Base-by-base conservation (phyloP, 371 early-diverging fungal genomes). In the Mortierella sp. region DNA sequence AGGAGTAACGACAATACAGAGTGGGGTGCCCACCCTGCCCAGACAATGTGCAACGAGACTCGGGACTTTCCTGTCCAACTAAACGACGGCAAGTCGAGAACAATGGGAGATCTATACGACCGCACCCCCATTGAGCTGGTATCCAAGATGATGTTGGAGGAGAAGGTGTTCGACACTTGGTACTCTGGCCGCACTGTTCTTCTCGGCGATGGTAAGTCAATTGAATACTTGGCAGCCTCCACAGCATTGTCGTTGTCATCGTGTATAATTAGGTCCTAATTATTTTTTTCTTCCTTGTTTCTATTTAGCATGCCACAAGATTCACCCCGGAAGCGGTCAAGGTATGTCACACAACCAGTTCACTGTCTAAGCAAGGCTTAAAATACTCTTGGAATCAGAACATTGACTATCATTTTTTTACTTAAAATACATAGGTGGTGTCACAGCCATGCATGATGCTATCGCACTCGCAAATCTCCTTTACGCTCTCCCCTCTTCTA, bases 101-200 rank as follows among this genome's bases (percentile, higher is more conserved):
- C 75, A 2, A 28, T 67, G 13, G 75, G 75, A 1, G 67, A 64
- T 28, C 40, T 73, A 1, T 57, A 43, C 43, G 74, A 73, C 55
- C 40, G 13, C 31, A 61, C 59, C 5, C 37, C 55, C 31, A 55
- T 24, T 28, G 40, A 59, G 3, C 26, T 44, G 16, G 46, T 73
- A 14, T 55, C 59, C 4, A 40, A 61, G 55, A 44, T 73, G 44
- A 54, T 53, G 55, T 24, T 73, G 28, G 59, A 73, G 55, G 74
- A 73, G 43, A 73, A 59, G 28, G 26, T 55, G 26, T 73, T 73
- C 31, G 59, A 73, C 31, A 73, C 74, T 0, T 73, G 74, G 74
- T 61, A 57, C 61, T 44, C 44, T 26, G 74, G 59, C 1, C 74
- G 74, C 19, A 16, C 59, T 0, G 74, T 73, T 8, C 48, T 73